Evolutionary conservation across 805 yeast species (phyloP), one percentile per base, ranked within the genome.

Genomic region (Candida easanensis): DNA sequence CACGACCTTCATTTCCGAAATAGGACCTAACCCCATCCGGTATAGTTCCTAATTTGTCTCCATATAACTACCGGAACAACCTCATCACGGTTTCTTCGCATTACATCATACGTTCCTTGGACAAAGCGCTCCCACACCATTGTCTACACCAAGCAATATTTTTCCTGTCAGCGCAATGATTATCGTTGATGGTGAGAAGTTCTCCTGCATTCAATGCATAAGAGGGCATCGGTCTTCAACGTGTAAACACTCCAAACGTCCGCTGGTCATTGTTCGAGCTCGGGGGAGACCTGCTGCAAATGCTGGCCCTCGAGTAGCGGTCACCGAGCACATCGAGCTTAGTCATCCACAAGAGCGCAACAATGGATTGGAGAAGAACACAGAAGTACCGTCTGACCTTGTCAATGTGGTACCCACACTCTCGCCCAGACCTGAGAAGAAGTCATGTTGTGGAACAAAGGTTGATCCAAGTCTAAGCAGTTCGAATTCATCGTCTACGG

Each of bases 201-300:
- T 79, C 60, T 81, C 90, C 9, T 84, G 91, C 59, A 74, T 77
- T 40, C 83, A 80, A 61, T 87, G 96, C 56, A 84, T 87, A 21
- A 68, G 95, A 25, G 96, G 96, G 18, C 96, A 87, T 56, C 65
- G 96, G 19, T 82, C 93, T 0, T 78, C 88, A 3, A 76, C 82
- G 42, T 87, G 96, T 60, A 78, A 79, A 43, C 96, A 87, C 61
- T 77, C 80, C 31, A 66, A 72, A 36, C 67, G 96, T 31, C 88
- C 93, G 0, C 67, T 87, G 34, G 77, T 87, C 5, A 83, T 82
- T 53, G 95, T 87, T 11, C 69, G 95, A 19, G 73, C 84, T 19
- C 74, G 89, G 37, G 96, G 95, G 4, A 62, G 96, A 21, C 95
- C 95, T 0, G 68, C 74, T 27, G 69, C 76, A 11, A 77, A 71